A percentile compares a stretch with the other conserved stretches of the same genome.
Conservation (phyloP, 345 rosid species). For the Eucalyptus viminalis region DNA sequence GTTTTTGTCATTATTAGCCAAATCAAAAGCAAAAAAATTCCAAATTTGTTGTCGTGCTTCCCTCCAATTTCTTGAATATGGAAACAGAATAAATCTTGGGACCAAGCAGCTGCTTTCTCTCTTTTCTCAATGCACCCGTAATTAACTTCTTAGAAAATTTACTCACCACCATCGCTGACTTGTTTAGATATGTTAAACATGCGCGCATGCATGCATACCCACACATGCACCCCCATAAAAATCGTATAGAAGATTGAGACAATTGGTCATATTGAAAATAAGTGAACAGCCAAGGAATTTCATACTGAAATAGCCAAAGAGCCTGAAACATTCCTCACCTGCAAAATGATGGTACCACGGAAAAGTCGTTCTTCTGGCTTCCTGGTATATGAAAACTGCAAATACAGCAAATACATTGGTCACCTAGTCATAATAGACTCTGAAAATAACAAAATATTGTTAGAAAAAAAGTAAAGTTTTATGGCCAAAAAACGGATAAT, state of each 20-base stretch:
- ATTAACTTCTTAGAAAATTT: background rate
- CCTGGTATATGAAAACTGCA: conserved; percentile 84
- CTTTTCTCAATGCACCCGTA: background rate
- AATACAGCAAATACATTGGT: background rate
- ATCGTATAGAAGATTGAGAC: background rate
- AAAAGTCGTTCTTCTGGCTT: conserved; percentile 91
- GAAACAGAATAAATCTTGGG: background rate
- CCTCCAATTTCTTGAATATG: background rate
- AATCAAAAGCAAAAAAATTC: background rate
- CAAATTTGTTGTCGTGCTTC: background rate
- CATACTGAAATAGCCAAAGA: background rate
- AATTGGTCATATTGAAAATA: background rate
- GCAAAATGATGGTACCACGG: conserved; percentile 81
- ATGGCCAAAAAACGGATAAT: background rate
- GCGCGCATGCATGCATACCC: background rate
- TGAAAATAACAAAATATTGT: background rate
- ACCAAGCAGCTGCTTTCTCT: background rate
- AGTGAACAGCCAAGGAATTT: background rate
- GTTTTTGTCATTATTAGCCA: background rate
- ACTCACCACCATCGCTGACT: background rate
- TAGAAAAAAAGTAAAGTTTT: background rate
- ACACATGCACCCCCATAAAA: background rate
- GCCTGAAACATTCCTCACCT: conserved; percentile 26
- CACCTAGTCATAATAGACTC: background rate
- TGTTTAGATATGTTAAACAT: background rate